Evolutionary conservation across 345 rosid genomes (phyloP), one percentile per base, ranked within the genome.

Genomic region (Anastatica hierochuntica): DNA sequence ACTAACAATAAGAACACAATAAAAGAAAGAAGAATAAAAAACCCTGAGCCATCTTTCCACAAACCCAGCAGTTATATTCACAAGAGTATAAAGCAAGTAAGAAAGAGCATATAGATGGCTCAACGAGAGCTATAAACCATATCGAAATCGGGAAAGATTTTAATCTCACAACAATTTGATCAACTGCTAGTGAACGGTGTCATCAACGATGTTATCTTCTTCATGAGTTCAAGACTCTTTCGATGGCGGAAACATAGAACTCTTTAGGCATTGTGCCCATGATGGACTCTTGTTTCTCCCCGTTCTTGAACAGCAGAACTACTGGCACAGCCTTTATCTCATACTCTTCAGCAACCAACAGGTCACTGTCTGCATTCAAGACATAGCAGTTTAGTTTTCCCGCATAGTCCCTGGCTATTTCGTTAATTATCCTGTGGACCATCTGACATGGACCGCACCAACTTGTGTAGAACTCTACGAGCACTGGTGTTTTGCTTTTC

Each of bases 221-320:
- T 79, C 71, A 80, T 6, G 72, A 69, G 43, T 71, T 64, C 72
- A 90, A 63, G 27, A 87, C 84, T 70, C 96, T 90, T 70, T 90
- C 88, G 27, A 90, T 84, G 14, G 98, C 96, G 51, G 95, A 76
- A 46, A 82, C 58, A 38, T 90, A 90, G 70, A 79, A 90, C 18
- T 87, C 89, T 79, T 87, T 90, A 0, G 95, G 98, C 98, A 90
- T 87, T 68, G 98, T 90, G 43, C 96, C 98, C 7, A 82, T 76
- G 46, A 90, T 75, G 0, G 89, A 60, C 62, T 86, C 96, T 11
- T 60, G 61, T 68, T 82, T 90, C 69, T 73, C 79, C 2, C 98
- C 96, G 10, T 86, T 82, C 76, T 90, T 86, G 75, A 87, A 87
- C 16, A 90, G 79, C 42, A 87, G 41, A 55, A 90, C 96, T 60